These are phyloP conservation scores for Nelumbo lutea DNA, from an alignment of 164 flowering plant species.

Conservation along the genomic window DNA sequence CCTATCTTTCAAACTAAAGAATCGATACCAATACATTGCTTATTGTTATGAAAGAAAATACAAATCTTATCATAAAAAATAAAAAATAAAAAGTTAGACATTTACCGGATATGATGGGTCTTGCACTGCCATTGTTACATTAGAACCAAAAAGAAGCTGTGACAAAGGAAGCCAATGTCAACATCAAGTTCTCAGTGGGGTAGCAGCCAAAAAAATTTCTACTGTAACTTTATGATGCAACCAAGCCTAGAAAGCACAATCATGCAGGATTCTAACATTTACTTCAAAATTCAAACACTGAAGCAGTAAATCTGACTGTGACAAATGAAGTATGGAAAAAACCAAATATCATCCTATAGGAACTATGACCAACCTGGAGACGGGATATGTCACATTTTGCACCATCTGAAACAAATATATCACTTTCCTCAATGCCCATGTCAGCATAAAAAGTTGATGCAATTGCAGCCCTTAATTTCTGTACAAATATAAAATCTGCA, in stretches of 20 bases:
- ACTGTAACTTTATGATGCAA: background rate
- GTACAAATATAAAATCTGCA: slow-evolving; percentile 21
- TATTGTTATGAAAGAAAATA: background rate
- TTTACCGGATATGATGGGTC: slow-evolving; percentile 96
- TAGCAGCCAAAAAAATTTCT: background rate
- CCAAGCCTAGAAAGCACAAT: background rate
- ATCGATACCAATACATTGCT: background rate
- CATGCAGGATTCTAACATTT: background rate
- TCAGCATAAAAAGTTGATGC: slow-evolving; percentile 59
- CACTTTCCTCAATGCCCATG: slow-evolving; percentile 71
- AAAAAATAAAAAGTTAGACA: background rate
- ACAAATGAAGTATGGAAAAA: too few relatives aligned
- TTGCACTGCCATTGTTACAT: slow-evolving; percentile 83
- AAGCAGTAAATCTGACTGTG: background rate
- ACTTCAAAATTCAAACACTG: background rate
- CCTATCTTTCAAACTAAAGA: background rate
- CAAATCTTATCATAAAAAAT: background rate
- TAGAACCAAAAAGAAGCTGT: slow-evolving; percentile 80
- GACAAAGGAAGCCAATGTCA: slow-evolving; percentile 9
- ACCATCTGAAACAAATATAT: slow-evolving; percentile 96
- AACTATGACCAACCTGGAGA: slow-evolving; percentile 63
- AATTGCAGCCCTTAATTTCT: slow-evolving; percentile 74
- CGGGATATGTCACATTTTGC: slow-evolving; percentile 97
- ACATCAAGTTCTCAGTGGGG: background rate
- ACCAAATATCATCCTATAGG: too few relatives aligned